A percentile compares a stretch with the other conserved stretches of the same genome.
Conservation (phyloP, 257 asterid genomes). For the Petunia secreta region DNA sequence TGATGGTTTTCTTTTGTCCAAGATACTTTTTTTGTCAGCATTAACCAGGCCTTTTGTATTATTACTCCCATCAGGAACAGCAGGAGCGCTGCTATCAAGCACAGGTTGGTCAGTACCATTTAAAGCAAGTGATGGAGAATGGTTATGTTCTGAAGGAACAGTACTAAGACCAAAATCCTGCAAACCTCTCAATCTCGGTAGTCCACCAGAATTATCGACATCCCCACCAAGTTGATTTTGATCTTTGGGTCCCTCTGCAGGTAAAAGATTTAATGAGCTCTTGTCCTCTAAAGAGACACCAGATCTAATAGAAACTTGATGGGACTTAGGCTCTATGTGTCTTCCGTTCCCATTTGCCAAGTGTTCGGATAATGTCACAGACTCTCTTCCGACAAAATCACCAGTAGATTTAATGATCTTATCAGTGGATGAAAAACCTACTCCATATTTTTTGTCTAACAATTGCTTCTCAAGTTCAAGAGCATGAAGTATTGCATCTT, state of each 20-base stretch:
- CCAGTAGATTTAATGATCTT: conserved; percentile 52
- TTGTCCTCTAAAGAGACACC: conserved; percentile 47
- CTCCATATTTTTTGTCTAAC: conserved; percentile 71
- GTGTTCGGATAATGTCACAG: conserved; percentile 44
- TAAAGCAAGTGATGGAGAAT: conserved; percentile 38
- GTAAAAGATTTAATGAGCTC: conserved; percentile 42
- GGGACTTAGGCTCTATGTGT: conserved; percentile 37
- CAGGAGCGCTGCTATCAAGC: conserved; percentile 27
- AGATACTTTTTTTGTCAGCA: conserved; percentile 25
- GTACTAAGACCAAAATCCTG: conserved; percentile 77
- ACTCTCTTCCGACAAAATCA: conserved; percentile 37
- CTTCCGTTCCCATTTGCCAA: conserved; percentile 51
- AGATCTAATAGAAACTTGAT: conserved; percentile 47
- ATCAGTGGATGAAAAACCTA: conserved; percentile 53
- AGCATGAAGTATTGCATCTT: conserved; percentile 99
- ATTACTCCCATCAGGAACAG: conserved; percentile 33
- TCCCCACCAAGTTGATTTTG: conserved; percentile 58
- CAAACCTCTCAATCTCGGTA: conserved; percentile 83
- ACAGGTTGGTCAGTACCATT: conserved; percentile 36
- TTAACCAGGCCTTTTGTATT: conserved; percentile 32
- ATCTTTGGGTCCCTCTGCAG: conserved; percentile 44
- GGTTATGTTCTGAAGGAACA: conserved; percentile 55
- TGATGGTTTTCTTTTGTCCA: conserved; percentile 37
- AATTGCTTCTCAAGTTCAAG: conserved; percentile 87
- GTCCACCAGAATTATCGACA: conserved; percentile 59